Evolutionary conservation across 2,329 filamentous ascomycete species (phyloP).

Genomic region (Fusarium sp.): DNA sequence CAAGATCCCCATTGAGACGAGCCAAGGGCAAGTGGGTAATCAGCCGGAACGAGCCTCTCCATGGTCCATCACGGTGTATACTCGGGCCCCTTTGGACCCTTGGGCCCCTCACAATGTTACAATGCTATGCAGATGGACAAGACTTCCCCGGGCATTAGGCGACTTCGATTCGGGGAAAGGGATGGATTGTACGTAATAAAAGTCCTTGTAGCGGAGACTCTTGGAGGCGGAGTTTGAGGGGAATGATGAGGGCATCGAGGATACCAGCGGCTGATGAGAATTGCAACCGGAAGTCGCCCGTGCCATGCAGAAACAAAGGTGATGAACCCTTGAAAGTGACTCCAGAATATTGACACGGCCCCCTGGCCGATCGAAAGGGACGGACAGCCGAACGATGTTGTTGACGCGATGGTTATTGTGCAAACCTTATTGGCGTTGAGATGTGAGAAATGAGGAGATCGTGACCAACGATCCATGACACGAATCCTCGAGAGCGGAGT

Average conservation of each 20-base stretch:
- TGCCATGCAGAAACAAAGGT: conserved; percentile 3
- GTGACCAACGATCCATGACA: conserved; percentile 32
- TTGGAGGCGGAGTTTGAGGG: conserved; percentile 10
- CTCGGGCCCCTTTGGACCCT: not conserved
- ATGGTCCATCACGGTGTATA: not conserved
- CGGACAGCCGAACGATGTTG: not conserved
- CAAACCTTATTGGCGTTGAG: conserved; percentile 31
- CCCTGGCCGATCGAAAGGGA: not conserved
- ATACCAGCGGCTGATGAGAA: conserved; percentile 28
- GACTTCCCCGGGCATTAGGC: not conserved
- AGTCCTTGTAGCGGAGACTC: conserved; percentile 15
- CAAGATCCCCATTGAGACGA: not conserved
- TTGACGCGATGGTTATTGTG: not conserved
- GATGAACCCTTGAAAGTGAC: not conserved
- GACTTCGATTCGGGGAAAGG: conserved; percentile 6
- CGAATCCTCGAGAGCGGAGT: conserved; percentile 36
- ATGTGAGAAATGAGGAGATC: conserved; percentile 30
- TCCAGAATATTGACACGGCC: not conserved
- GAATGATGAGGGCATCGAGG: conserved; percentile 10
- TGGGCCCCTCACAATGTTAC: not conserved
- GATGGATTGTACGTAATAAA: conserved; percentile 23
- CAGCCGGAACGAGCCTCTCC: conserved; percentile 1
- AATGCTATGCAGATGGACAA: not conserved
- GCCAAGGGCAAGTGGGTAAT: conserved; percentile 4
- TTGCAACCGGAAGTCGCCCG: not conserved